These are phyloP conservation scores for Leucocoprinus birnbaumii DNA, from an alignment of 768 basidiomycete genomes.

Conservation along the genomic window DNA sequence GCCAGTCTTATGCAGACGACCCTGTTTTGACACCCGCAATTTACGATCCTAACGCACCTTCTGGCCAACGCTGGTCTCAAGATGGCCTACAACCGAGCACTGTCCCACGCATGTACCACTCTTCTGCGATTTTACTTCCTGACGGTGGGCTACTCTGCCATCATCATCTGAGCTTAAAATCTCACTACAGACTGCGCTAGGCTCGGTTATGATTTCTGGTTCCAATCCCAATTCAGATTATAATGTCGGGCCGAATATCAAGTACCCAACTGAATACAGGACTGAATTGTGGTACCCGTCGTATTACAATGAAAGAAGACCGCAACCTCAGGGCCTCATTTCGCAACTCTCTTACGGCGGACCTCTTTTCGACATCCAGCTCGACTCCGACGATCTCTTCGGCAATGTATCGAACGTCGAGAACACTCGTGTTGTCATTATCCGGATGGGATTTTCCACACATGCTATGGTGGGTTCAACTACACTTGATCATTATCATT, in stretches of 20 bases:
- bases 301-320: constrained; percentile 63
- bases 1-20: constrained; percentile 61
- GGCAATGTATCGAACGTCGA: constrained; percentile 50
- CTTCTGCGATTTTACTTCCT: constrained; percentile 62
- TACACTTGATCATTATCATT: neutral
- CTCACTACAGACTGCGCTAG: constrained; percentile 23
- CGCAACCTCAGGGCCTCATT: constrained; percentile 57
- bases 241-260: constrained; percentile 40
- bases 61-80: constrained; percentile 62
- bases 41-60: constrained; percentile 63
- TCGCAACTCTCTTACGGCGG: constrained; percentile 73
- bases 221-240: constrained; percentile 81
- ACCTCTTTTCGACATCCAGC: constrained; percentile 60
- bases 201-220: constrained; percentile 70
- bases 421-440: constrained; percentile 49
- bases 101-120: constrained; percentile 81
- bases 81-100: constrained; percentile 59
- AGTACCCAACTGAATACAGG: constrained; percentile 74
- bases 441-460: constrained; percentile 75
- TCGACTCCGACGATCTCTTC: constrained; percentile 52
- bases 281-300: constrained; percentile 77
- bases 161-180: neutral
- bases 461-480: constrained; percentile 57
- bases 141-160: constrained; percentile 39
- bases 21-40: constrained; percentile 56